Percentiles rank a stretch among this genome's conserved stretches.
Evolutionary conservation across 805 yeast species (phyloP).

Genomic region (Cyberlindnera veronae): DNA sequence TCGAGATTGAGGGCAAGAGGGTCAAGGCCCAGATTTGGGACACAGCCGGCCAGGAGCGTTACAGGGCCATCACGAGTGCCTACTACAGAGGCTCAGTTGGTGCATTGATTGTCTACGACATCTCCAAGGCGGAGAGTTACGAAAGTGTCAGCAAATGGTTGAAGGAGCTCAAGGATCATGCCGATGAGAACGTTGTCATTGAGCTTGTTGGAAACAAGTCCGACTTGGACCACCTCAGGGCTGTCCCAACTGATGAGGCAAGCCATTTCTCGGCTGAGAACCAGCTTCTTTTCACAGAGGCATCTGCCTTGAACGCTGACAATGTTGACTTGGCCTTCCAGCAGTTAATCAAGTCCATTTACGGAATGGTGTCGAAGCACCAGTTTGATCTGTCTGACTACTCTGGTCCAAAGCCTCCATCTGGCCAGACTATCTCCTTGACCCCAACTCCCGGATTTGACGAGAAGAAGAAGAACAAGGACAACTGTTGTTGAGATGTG

Average conservation of each 20-base stretch:
- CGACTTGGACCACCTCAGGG: conserved; percentile 88
- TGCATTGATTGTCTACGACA: conserved; percentile 92
- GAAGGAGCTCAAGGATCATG: conserved; percentile 87
- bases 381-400: conserved; percentile 84
- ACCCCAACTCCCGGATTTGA: conserved; percentile 91
- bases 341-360: conserved; percentile 87
- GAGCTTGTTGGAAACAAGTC: conserved; percentile 91
- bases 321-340: conserved; percentile 94
- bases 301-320: conserved; percentile 89
- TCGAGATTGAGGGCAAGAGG: conserved; percentile 79
- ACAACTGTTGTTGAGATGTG: conserved; percentile 59
- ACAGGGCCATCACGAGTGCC: conserved; percentile 96
- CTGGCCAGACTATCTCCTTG: conserved; percentile 87
- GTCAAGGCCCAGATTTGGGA: conserved; percentile 96
- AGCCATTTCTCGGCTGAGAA: conserved; percentile 91
- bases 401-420: conserved; percentile 61
- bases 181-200: conserved; percentile 91
- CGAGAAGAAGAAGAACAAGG: conserved; percentile 45
- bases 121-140: conserved; percentile 83
- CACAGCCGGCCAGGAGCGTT: conserved; percentile 98
- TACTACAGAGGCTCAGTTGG: conserved; percentile 98
- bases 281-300: conserved; percentile 89
- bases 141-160: conserved; percentile 86
- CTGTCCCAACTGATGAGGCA: conserved; percentile 98
- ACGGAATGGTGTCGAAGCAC: conserved; percentile 91